phyloP scores from a whole-genome alignment of 106 monocot species.

The Hemerocallis citrina region DNA sequence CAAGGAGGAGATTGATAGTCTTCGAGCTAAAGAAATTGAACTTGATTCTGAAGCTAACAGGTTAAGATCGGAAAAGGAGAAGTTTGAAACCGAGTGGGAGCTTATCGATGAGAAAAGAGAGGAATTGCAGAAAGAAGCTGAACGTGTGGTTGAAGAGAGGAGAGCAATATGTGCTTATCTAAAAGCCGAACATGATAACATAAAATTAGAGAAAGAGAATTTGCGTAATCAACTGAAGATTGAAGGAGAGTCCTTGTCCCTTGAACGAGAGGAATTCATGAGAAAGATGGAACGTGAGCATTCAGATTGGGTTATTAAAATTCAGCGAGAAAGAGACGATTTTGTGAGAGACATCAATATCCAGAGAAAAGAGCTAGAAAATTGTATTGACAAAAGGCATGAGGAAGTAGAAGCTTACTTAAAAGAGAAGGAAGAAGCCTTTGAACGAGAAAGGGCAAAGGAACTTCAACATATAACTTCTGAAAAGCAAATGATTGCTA shows the following conservation, averaged over 20 bases:
- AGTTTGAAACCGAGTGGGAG: slow-evolving; percentile 92
- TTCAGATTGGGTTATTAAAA: slow-evolving; percentile 57
- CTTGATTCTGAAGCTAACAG: slow-evolving; percentile 47
- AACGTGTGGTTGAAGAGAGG: slow-evolving; percentile 50
- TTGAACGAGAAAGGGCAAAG: slow-evolving; percentile 49
- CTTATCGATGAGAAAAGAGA: slow-evolving; percentile 81
- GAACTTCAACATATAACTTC: slow-evolving; percentile 54
- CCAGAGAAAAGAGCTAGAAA: slow-evolving; percentile 63
- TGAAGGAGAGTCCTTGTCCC: slow-evolving; percentile 47
- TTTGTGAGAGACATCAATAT: slow-evolving; percentile 56
- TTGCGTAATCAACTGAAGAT: slow-evolving; percentile 48
- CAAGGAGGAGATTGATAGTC: slow-evolving; percentile 88
- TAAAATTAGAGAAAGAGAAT: slow-evolving; percentile 77
- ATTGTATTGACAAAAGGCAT: slow-evolving; percentile 36
- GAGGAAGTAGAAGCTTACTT: slow-evolving; percentile 67
- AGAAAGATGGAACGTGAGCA: slow-evolving; percentile 59
- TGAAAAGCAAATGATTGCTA: slow-evolving; percentile 53
- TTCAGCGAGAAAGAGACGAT: slow-evolving; percentile 76
- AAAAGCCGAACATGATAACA: slow-evolving; percentile 63
- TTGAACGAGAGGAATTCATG: slow-evolving; percentile 67
- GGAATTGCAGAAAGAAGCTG: slow-evolving; percentile 56
- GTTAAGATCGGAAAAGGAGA: slow-evolving; percentile 76
- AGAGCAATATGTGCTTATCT: slow-evolving; percentile 38
- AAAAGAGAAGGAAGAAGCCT: slow-evolving; percentile 59
- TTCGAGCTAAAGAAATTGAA: slow-evolving; percentile 62